Evolutionary conservation across 164 flowering plant genomes (phyloP), one percentile per base, ranked within the genome.

Genomic region (Kalanchoe fedtschenkoi): DNA sequence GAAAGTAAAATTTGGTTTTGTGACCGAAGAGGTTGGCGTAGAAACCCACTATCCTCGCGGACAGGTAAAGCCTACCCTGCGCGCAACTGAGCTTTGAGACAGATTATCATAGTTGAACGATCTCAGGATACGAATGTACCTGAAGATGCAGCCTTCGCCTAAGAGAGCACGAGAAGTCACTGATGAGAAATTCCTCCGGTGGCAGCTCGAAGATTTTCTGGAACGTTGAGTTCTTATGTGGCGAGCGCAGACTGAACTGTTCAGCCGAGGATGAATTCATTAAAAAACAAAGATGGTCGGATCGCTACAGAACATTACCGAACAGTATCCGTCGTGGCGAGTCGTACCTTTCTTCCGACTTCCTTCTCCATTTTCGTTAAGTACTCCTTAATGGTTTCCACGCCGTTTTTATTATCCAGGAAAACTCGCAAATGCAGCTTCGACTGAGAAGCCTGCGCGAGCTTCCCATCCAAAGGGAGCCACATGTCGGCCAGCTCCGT

Each of bases 181-280:
- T 81, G 70, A 90, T 74, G 14, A 90, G 88, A 69, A 84, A 87
- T 68, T 90, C 97, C 67, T 90, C 92, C 16, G 80, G 78, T 28
- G 97, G 97, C 81, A 87, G 71, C 15, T 74, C 78, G 69, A 90
- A 90, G 34, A 84, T 68, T 62, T 85, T 85, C 73, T 84, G 97
- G 67, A 89, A 87, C 14, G 70, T 65, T 28, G 86, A 82, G 69
- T 83, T 87, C 75, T 74, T 77, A 54, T 87, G 85, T 62, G 95
- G 97, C 11, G 95, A 83, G 37, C 80, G 77, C 53, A 80, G 71
- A 69, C 70, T 77, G 71, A 87, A 70, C 95, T 89, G 89, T 51
- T 68, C 64, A 67, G 39, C 46, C 38, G 21, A 29, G 28, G 63
- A 14, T 22, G 62, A 24, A 8, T 1, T 60, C 64, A 55, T 10